phyloP scores from a whole-genome alignment of 106 monocot genomes.

The Apostasia ramifera region DNA sequence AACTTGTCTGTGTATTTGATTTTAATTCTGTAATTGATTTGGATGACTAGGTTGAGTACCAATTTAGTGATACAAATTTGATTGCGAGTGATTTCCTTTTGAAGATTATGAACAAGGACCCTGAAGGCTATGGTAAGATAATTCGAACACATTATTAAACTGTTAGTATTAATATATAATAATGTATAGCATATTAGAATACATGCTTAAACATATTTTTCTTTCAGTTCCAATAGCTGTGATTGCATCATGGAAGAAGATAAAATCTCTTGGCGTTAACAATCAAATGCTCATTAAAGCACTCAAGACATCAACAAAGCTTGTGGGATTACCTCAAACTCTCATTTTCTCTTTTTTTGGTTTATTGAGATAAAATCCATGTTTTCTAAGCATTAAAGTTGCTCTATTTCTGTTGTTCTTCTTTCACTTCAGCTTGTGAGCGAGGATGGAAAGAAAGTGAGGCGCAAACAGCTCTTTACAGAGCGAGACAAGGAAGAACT shows the following conservation, averaged over 20 bases:
- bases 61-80: slow-evolving; percentile 71
- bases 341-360: neutral
- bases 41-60: slow-evolving; percentile 58
- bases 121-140: slow-evolving; percentile 63
- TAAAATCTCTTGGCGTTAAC: slow-evolving; percentile 46
- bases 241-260: slow-evolving; percentile 69
- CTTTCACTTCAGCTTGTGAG: slow-evolving; percentile 42
- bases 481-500: slow-evolving; percentile 72
- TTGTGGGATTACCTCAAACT: slow-evolving; percentile 29
- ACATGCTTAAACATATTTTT: neutral
- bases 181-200: neutral
- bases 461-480: slow-evolving; percentile 48
- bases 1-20: neutral
- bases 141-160: neutral
- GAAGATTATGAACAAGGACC: slow-evolving; percentile 81
- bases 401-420: neutral
- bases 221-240: slow-evolving; percentile 70
- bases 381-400: neutral
- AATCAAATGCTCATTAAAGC: slow-evolving; percentile 55
- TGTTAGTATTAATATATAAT: neutral
- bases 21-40: neutral
- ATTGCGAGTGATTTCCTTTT: slow-evolving; percentile 57
- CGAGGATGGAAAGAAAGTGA: slow-evolving; percentile 66
- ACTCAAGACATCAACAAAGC: slow-evolving; percentile 62
- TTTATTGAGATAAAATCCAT: neutral